phyloP scores from a whole-genome alignment of 345 rosid species.

The Pistacia vera region DNA sequence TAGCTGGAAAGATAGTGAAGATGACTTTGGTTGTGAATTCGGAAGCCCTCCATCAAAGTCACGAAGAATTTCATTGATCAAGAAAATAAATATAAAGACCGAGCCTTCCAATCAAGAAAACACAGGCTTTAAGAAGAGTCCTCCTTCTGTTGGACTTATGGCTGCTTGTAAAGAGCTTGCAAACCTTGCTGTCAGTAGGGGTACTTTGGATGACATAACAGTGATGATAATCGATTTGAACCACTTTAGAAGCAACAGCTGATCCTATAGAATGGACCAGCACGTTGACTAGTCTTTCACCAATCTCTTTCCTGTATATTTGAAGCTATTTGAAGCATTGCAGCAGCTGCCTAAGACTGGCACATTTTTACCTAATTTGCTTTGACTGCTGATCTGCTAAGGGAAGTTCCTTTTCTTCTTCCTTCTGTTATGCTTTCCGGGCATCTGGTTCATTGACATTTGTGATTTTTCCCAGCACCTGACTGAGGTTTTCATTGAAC shows the following conservation, averaged over 20 bases:
- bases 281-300: background rate
- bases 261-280: constrained; percentile 5
- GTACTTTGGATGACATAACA: constrained; percentile 78
- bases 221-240: constrained; percentile 68
- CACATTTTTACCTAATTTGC: background rate
- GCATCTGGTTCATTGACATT: background rate
- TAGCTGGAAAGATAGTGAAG: constrained; percentile 34
- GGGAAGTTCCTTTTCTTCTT: background rate
- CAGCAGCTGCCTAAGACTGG: background rate
- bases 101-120: constrained; percentile 49
- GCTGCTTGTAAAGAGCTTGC: constrained; percentile 74
- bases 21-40: constrained; percentile 42
- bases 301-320: background rate
- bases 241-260: constrained; percentile 43
- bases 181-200: constrained; percentile 62
- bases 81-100: constrained; percentile 36
- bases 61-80: constrained; percentile 48
- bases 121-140: constrained; percentile 24
- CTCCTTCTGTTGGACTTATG: constrained; percentile 36
- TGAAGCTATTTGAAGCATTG: background rate
- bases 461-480: background rate
- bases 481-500: background rate
- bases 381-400: background rate
- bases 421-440: background rate
- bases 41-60: constrained; percentile 61